Evolutionary conservation across 2,329 filamentous ascomycete genomes (phyloP).

Genomic region (Alternaria angustiovoidea): DNA sequence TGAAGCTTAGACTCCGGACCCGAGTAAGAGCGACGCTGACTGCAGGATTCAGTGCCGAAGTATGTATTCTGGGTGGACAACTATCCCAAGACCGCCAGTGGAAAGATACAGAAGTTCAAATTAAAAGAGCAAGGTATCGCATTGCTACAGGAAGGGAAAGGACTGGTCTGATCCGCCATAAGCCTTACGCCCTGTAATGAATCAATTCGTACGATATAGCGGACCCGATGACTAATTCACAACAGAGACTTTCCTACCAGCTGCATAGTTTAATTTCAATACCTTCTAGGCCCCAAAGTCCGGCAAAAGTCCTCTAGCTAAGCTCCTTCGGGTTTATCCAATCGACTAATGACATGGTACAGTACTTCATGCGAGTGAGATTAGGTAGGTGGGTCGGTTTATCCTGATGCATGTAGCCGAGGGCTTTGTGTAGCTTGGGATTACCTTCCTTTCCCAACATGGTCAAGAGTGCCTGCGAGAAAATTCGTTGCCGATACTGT

Average conservation of each 20-base stretch:
- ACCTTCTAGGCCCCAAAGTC: neutral
- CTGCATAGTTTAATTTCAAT: neutral
- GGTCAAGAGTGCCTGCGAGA: neutral
- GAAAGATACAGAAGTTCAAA: constrained; percentile 96
- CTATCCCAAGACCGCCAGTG: constrained; percentile 95
- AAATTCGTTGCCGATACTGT: neutral
- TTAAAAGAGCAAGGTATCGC: constrained; percentile 70
- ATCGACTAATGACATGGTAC: neutral
- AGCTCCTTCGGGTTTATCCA: neutral
- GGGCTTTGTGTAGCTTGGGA: neutral
- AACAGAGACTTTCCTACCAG: neutral
- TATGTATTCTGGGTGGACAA: constrained; percentile 85
- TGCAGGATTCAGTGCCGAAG: constrained; percentile 67
- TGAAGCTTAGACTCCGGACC: neutral
- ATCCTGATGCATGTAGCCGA: neutral
- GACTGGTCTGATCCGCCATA: constrained; percentile 9
- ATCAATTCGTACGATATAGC: neutral
- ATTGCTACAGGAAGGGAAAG: constrained; percentile 34
- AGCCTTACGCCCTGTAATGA: neutral
- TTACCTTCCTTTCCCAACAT: neutral
- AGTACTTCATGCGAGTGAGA: neutral
- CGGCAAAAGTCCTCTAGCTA: neutral
- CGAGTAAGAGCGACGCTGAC: neutral
- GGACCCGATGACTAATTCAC: neutral
- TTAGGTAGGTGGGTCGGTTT: neutral